Base-by-base conservation (phyloP, 2,329 filamentous ascomycete species). In the Rutstroemia sydowiana region DNA sequence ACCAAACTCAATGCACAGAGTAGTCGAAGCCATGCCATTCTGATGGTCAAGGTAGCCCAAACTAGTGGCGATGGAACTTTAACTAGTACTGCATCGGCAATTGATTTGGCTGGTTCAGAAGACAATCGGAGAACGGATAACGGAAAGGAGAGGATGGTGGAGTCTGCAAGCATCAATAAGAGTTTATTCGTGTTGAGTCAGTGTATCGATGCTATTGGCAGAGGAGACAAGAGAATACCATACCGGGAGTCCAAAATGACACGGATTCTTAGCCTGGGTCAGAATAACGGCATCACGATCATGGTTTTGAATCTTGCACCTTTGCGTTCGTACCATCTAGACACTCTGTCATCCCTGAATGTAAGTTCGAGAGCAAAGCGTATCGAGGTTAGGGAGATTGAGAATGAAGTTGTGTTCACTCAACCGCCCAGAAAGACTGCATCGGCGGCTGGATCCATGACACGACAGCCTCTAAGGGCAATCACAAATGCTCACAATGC, bases 161-260 rank as follows among this genome's bases (percentile, higher is more conserved):
- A 97, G 69, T 95, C 90, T 36, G 90, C 92, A 0, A 92, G 88
- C 64, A 97, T 97, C 74, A 97, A 97, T 77, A 97, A 96, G 73
- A 95, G 88, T 57, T 75, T 97, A 6, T 97, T 97, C 63, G 91
- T 96, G 16, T 73, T 97, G 45, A 92, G 89, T 40, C 90, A 95
- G 67, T 97, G 92, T 63, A 92, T 97, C 48, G 92, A 97, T 66
- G 92, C 92, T 51, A 97, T 97, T 65, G 87, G 86, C 1, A 74
- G 80, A 21, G 80, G 81, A 30, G 81, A 85, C 66, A 79, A 77
- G 61, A 81, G 92, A 31, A 92, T 97, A 63, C 92, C 93, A 0
- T 97, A 95, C 68, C 79, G 92, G 52, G 92, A 96, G 67, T 93
- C 87, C 49, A 57, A 97, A 74, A 96, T 97, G 92, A 97, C 93